A percentile compares a stretch with the other conserved stretches of the same genome.
Conservation (phyloP, 495 filamentous ascomycete genomes). For the Xylaria telfairii region DNA sequence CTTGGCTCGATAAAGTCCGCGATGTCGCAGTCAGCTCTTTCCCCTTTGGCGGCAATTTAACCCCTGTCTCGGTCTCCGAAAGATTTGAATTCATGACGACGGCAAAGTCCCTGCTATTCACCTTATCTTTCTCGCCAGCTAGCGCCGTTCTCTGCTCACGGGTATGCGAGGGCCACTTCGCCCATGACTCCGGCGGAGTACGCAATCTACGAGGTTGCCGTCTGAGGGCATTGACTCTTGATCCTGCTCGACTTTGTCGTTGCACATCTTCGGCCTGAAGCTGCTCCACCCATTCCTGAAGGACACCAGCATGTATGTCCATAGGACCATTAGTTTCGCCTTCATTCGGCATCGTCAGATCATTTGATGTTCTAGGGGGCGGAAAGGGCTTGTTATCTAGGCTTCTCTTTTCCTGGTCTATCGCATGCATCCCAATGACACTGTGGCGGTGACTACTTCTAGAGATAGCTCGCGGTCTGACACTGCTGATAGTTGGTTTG, state of each 20-base stretch:
- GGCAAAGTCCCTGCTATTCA: constrained; percentile 32
- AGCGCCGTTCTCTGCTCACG: constrained; percentile 41
- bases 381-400: background rate
- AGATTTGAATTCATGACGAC: constrained; percentile 7
- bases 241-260: constrained; percentile 20
- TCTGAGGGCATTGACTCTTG: constrained; percentile 19
- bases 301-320: constrained; percentile 36
- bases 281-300: constrained; percentile 39
- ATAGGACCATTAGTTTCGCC: constrained; percentile 21
- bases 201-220: constrained; percentile 24
- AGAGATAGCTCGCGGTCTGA: background rate
- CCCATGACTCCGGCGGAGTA: constrained; percentile 43
- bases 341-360: background rate
- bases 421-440: background rate
- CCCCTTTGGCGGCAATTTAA: constrained; percentile 16
- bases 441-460: background rate
- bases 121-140: constrained; percentile 34
- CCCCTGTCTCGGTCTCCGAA: constrained; percentile 26
- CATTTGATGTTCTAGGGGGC: background rate
- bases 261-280: constrained; percentile 35
- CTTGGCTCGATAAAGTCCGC: constrained; percentile 37
- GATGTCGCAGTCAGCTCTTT: constrained; percentile 20
- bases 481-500: background rate
- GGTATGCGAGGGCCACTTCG: constrained; percentile 47
- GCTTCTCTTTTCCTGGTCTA: background rate